Evolutionary conservation across 768 basidiomycete genomes (phyloP).

Genomic region (Amanita polypyramis): DNA sequence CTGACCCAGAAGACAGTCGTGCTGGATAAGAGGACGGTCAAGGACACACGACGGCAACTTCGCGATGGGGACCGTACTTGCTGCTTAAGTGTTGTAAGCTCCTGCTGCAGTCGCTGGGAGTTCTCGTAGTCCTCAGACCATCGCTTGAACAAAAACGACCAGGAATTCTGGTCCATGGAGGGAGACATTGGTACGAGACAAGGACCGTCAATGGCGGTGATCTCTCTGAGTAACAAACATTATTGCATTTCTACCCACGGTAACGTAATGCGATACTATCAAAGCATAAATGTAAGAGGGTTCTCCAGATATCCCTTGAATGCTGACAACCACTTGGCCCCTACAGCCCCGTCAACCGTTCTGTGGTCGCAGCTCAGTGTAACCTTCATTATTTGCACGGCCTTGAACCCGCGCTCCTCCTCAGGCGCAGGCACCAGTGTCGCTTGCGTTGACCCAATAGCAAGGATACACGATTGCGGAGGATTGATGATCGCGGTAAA

Average conservation of each 20-base stretch:
- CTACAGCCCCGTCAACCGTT: constrained; percentile 93
- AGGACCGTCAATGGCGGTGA: too few species aligned
- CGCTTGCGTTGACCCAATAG: constrained; percentile 82
- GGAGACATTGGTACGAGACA: not conserved
- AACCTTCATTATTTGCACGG: constrained; percentile 85
- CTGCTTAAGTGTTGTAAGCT: constrained; percentile 20
- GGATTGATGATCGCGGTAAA: constrained; percentile 99
- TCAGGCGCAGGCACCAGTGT: constrained; percentile 80
- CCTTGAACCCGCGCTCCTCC: constrained; percentile 93
- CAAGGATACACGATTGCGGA: constrained; percentile 96
- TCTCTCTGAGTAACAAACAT: too few species aligned
- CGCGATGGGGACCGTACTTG: constrained; percentile 15
- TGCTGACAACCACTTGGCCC: constrained; percentile 83
- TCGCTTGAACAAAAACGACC: constrained; percentile 23
- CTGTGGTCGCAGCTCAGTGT: constrained; percentile 94
- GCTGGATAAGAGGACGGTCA: not conserved
- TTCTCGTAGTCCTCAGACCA: constrained; percentile 27
- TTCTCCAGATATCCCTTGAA: constrained; percentile 98
- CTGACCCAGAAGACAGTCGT: not conserved
- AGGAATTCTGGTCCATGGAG: constrained; percentile 24
- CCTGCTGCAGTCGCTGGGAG: constrained; percentile 21
- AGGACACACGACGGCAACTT: not conserved
- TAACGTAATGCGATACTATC: too few species aligned
- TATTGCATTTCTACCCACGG: too few species aligned
- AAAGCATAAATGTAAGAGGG: constrained; percentile 94